These are phyloP conservation scores for Rhododendron williamsianum DNA, from an alignment of 148 eudicot genomes.

Conservation along the genomic window DNA sequence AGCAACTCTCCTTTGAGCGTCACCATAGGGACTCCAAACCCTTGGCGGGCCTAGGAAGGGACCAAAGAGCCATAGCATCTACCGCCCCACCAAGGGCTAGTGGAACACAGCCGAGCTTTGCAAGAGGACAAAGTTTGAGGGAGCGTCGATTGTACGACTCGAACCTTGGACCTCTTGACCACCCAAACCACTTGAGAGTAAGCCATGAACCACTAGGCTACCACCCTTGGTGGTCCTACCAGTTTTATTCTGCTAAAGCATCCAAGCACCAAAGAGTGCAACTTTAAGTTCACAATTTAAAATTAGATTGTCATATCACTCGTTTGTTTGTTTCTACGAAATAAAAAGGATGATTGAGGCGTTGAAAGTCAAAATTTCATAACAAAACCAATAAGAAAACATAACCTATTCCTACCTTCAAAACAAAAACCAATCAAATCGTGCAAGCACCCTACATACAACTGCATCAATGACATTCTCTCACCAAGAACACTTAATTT, in stretches of 20 bases:
- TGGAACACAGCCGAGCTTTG: background rate
- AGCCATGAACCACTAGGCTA: background rate
- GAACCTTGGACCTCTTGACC: background rate
- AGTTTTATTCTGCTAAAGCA: background rate
- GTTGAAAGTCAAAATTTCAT: background rate
- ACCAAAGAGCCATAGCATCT: background rate
- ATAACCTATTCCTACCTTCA: background rate
- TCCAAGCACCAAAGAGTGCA: background rate
- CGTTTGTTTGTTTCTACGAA: background rate
- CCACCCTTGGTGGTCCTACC: background rate
- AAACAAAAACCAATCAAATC: conserved; percentile 3
- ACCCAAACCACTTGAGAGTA: background rate
- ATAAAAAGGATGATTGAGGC: background rate
- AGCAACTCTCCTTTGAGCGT: background rate
- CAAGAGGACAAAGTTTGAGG: background rate
- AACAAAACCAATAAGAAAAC: background rate
- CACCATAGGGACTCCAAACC: background rate
- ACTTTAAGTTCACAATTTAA: background rate
- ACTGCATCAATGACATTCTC: background rate
- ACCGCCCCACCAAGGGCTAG: background rate
- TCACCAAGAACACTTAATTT: background rate
- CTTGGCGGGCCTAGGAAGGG: background rate
- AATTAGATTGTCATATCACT: too few species aligned
- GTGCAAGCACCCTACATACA: background rate
- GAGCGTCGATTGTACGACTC: background rate